Base-by-base conservation (phyloP, 2,329 filamentous ascomycete genomes). In the Xenoacremonium recifei region DNA sequence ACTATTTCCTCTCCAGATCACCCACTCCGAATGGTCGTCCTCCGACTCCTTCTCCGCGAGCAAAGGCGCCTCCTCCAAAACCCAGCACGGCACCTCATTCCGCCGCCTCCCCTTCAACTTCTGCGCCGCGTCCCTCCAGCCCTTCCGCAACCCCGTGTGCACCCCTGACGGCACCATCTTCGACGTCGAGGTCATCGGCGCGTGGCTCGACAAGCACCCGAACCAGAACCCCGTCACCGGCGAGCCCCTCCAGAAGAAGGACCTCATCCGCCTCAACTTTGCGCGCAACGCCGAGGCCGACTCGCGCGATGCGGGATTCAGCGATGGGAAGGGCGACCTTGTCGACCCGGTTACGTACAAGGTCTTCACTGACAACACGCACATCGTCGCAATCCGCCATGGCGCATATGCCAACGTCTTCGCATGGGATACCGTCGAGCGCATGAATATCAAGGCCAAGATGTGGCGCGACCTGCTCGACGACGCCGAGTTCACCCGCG, bases 271-370 rank as follows among this genome's bases (percentile, higher is more conserved):
- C 60, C 80, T 99, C 50, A 85, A 91, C 62, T 96, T 97, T 66
- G 79, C 88, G 46, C 91, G 92, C 64, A 99, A 97, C 65, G 87
- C 91, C 39, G 86, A 91, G 47, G 67, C 71, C 32, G 71, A 77
- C 52, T 69, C 70, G 3, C 68, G 73, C 30, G 69, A 73, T 31
- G 69, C 69, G 7, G 72, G 69, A 3, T 50, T 68, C 11, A 70
- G 69, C 49, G 77, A 81, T 48, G 76, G 72, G 13, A 74, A 77
- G 46, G 87, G 82, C 39, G 93, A 97, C 57, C 87, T 93, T 58
- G 89, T 97, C 49, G 93, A 99, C 59, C 95, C 93, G 0, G 92
- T 99, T 35, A 96, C 91, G 1, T 97, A 88, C 75, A 99, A 99
- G 66, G 87, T 95, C 31, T 89, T 99, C 59, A 99, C 93, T 35